Conservation (phyloP, 257 asterid species). For the Solanum phureja region DNA sequence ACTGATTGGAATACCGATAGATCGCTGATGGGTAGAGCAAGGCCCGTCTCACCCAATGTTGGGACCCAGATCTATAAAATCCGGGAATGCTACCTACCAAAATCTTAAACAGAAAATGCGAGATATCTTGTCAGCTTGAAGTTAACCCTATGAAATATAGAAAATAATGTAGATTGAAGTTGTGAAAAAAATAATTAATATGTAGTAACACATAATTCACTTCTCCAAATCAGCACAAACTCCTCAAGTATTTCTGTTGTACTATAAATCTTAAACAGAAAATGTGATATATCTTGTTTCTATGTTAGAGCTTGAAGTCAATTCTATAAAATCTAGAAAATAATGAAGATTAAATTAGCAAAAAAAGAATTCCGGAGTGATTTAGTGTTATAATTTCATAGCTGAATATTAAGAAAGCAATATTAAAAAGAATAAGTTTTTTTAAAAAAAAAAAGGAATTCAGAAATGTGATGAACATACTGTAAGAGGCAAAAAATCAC, state of each 20-base stretch:
- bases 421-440: neutral
- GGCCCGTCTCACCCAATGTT: no score
- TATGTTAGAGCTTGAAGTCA: neutral
- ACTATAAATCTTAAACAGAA: neutral
- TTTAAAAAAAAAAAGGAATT: neutral
- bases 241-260: neutral
- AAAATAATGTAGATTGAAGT: no score
- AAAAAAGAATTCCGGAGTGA: neutral
- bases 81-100: no score
- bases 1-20: no score
- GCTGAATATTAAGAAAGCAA: neutral
- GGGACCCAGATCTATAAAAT: no score
- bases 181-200: neutral
- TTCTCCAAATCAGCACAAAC: neutral
- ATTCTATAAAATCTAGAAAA: neutral
- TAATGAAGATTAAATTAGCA: neutral
- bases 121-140: no score
- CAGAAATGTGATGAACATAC: conserved; percentile 26
- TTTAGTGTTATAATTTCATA: neutral
- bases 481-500: conserved; percentile 83
- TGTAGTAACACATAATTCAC: neutral
- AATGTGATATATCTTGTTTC: neutral
- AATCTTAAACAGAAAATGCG: no score
- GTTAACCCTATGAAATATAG: no score
- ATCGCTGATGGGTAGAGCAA: no score